Conservation (phyloP, 352 stramenopile genomes). For the Aphanomyces invadans region DNA sequence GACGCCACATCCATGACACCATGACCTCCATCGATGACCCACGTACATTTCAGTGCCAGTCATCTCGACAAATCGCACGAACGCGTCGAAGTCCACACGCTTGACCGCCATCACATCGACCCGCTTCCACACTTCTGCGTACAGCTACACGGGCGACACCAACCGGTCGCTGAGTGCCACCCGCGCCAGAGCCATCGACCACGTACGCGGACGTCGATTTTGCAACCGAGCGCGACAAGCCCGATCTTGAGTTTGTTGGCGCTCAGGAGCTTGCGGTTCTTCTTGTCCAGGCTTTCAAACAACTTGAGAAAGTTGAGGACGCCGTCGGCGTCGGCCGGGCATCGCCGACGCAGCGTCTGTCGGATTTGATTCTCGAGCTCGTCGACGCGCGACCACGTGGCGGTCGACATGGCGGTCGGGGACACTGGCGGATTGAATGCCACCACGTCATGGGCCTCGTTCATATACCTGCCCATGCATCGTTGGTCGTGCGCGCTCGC, state of each 20-base stretch:
- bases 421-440: not conserved
- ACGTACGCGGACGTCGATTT: conserved; percentile 3
- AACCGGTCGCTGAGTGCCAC: too few relatives aligned
- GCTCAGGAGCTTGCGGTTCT: conserved; percentile 35
- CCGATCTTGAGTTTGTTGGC: conserved; percentile 1
- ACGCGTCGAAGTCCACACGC: conserved; percentile 43
- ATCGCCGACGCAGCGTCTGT: conserved; percentile 58
- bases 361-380: conserved; percentile 63
- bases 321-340: conserved; percentile 63
- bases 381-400: conserved; percentile 31
- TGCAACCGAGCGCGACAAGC: not conserved
- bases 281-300: conserved; percentile 70
- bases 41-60: conserved; percentile 72
- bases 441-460: not conserved
- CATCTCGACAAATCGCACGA: conserved; percentile 61
- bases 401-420: not conserved
- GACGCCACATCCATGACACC: conserved; percentile 1
- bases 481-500: not conserved
- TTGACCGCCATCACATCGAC: conserved; percentile 58
- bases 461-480: not conserved
- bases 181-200: too few relatives aligned
- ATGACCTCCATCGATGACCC: not conserved
- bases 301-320: conserved; percentile 62
- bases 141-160: conserved; percentile 26
- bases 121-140: conserved; percentile 53